Base-by-base conservation (phyloP, 2,329 filamentous ascomycete genomes). In the Esteya vermicola region DNA sequence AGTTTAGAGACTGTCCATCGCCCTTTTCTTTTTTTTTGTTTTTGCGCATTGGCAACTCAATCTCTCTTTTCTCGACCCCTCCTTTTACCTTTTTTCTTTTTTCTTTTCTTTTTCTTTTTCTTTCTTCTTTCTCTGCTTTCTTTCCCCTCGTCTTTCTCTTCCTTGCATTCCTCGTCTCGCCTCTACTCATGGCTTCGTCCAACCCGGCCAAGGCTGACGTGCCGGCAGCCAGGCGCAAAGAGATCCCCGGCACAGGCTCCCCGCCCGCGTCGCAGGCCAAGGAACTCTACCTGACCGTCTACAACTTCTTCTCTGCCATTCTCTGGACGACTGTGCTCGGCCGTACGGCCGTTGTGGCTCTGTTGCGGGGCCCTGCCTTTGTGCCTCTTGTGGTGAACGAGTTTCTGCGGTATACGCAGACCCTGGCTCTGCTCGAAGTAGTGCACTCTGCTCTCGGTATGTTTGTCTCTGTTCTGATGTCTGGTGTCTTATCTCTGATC, bases 321-420 rank as follows among this genome's bases (percentile, higher is more conserved):
- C 72, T 89, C 39, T 98, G 91, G 91, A 62, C 72, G 31, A 72
- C 75, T 16, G 78, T 95, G 40, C 73, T 95, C 31, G 70, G 73
- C 40, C 75, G 83, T 44, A 78, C 82, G 3, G 51, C 78, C 21
- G 48, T 58, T 22, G 60, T 76, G 40, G 68, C 81, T 19, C 55
- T 67, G 19, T 50, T 66, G 20, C 57, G 63, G 25, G 25, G 34
- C 25, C 25, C 34, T 20, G 25, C 23, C 25, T 36, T 25, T 18
- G 22, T 36, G 34, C 34, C 77, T 52, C 56, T 65, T 6, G 69
- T 64, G 33, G 68, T 77, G 9, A 80, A 81, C 48, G 62, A 72
- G 38, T 86, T 78, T 57, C 75, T 76, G 35, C 78, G 81, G 52
- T 78, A 75, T 72, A 88, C 83, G 41, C 91, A 98, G 68, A 91